phyloP scores from a whole-genome alignment of 2,329 filamentous ascomycete species.

The Alternaria infectoria region DNA sequence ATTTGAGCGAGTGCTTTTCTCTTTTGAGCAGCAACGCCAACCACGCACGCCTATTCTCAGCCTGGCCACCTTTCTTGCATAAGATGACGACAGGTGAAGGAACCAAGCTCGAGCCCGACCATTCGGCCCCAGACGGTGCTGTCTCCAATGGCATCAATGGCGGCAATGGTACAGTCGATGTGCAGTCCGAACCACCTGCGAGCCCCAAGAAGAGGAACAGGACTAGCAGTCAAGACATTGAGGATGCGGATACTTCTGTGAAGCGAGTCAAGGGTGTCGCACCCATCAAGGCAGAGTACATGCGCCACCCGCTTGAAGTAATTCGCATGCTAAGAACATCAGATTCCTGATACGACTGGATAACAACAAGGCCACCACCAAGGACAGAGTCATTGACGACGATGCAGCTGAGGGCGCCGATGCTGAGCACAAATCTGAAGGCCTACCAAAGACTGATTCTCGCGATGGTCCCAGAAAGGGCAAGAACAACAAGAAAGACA shows the following conservation, averaged over 20 bases:
- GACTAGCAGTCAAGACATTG: conserved; percentile 44
- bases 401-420: conserved; percentile 66
- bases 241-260: conserved; percentile 23
- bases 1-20: conserved; percentile 22
- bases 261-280: conserved; percentile 63
- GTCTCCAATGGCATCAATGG: conserved; percentile 24
- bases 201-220: conserved; percentile 44
- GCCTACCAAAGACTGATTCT: conserved; percentile 41
- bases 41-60: conserved; percentile 12
- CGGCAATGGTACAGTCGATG: conserved; percentile 33
- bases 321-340: conserved; percentile 24
- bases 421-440: conserved; percentile 45
- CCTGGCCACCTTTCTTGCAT: conserved; percentile 1
- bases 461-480: conserved; percentile 49
- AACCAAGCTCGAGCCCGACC: conserved; percentile 9
- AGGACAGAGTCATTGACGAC: conserved; percentile 52
- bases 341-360: conserved; percentile 44
- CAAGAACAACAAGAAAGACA: conserved; percentile 63
- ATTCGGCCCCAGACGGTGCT: conserved; percentile 17
- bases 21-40: conserved; percentile 14
- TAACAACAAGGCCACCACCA: conserved; percentile 32
- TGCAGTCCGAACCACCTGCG: conserved; percentile 32
- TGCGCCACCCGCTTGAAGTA: conserved; percentile 2
- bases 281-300: conserved; percentile 75
- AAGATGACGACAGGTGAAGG: conserved; percentile 24